These are phyloP conservation scores for Ambrosia hybrid DNA, from an alignment of 140 eudicot genomes.

Conservation along the genomic window DNA sequence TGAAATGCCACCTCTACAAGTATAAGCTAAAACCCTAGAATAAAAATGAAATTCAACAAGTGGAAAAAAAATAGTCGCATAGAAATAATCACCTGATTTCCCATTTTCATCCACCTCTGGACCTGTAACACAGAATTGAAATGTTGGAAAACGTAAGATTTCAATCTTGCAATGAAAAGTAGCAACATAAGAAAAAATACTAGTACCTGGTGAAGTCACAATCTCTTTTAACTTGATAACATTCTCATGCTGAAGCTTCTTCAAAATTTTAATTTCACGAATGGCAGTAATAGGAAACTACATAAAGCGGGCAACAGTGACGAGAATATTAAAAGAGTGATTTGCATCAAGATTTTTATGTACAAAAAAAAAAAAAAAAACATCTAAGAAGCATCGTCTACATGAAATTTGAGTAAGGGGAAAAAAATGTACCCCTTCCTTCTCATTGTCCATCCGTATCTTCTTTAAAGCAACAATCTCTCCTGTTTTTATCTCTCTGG, in stretches of 20 bases:
- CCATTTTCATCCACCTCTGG: constrained; percentile 65
- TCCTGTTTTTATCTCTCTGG: constrained; percentile 79
- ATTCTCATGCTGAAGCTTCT: constrained; percentile 77
- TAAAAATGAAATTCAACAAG: constrained; percentile 11
- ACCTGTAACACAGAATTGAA: constrained; percentile 40
- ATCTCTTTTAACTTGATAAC: constrained; percentile 68
- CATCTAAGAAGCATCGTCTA: constrained; percentile 6
- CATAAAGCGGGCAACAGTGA: constrained; percentile 16
- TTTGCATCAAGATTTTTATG: neutral
- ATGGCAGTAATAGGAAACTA: constrained; percentile 77
- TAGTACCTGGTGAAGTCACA: constrained; percentile 63
- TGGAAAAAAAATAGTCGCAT: neutral
- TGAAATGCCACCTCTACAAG: constrained; percentile 15
- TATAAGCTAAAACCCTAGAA: neutral
- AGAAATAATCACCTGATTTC: constrained; percentile 46
- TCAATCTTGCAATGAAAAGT: constrained; percentile 22
- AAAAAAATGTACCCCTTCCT: constrained; percentile 70
- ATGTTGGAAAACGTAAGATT: neutral
- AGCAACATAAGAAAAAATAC: constrained; percentile 1
- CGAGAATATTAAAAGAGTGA: neutral
- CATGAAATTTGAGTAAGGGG: neutral
- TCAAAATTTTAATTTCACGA: constrained; percentile 69
- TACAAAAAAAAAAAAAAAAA: neutral
- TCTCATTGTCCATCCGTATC: constrained; percentile 93
- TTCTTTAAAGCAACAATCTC: constrained; percentile 96